Percentiles rank a stretch among this genome's conserved stretches.
These are phyloP conservation scores for Trametes versicolor DNA, from an alignment of 1,284 basidiomycete species.

Conservation along the genomic window DNA sequence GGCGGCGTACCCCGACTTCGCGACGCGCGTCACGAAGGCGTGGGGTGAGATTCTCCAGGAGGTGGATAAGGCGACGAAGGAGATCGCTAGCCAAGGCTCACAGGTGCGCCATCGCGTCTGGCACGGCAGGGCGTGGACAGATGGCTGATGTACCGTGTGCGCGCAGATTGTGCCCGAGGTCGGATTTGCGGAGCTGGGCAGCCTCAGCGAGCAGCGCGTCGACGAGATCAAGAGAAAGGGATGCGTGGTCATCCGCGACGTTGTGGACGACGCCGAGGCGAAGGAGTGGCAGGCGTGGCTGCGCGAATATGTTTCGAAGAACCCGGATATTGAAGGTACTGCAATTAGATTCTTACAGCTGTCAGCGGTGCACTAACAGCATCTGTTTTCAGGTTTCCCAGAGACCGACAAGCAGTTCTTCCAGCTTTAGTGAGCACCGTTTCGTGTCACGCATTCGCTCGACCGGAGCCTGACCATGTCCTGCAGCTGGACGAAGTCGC, in stretches of 20 bases:
- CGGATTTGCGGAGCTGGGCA: slow-evolving; percentile 62
- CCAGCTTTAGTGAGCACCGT: slow-evolving; percentile 65
- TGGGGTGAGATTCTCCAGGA: slow-evolving; percentile 68
- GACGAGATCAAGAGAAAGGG: slow-evolving; percentile 64
- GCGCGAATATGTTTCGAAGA: slow-evolving; percentile 63
- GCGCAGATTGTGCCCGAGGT: slow-evolving; percentile 65
- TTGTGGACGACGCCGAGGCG: slow-evolving; percentile 66
- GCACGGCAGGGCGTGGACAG: not conserved
- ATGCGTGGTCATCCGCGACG: slow-evolving; percentile 67
- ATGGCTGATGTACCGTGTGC: not conserved
- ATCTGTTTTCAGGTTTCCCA: slow-evolving; percentile 57
- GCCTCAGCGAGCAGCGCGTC: slow-evolving; percentile 56
- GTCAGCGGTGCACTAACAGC: not conserved
- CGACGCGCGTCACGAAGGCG: slow-evolving; percentile 56
- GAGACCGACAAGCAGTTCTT: slow-evolving; percentile 75
- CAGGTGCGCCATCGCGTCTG: slow-evolving; percentile 50
- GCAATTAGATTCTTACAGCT: too few species aligned
- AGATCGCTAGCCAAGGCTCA: slow-evolving; percentile 57
- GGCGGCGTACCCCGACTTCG: slow-evolving; percentile 59
- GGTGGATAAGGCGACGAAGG: slow-evolving; percentile 54
- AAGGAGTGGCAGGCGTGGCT: slow-evolving; percentile 64
- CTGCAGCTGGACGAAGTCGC: slow-evolving; percentile 72
- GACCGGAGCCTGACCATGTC: not conserved
- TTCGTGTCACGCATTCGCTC: too few species aligned
- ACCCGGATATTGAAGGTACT: slow-evolving; percentile 63